phyloP scores from a whole-genome alignment of 2,329 filamentous ascomycete species.

The Leptographium lundbergii region DNA sequence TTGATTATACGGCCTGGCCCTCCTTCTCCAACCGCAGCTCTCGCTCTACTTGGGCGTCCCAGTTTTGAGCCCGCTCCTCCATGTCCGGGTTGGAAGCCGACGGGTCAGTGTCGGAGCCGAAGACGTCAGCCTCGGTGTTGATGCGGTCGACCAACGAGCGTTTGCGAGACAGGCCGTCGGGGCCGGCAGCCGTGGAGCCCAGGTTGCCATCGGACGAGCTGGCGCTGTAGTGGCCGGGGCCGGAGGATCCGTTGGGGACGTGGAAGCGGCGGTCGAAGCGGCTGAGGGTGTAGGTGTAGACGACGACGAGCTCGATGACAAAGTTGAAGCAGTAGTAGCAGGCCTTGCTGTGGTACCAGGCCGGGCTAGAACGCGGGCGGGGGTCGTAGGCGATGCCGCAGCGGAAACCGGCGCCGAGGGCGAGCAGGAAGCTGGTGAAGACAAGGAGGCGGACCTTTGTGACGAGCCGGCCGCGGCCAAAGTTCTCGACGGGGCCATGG shows the following conservation, averaged over 20 bases:
- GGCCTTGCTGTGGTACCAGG: slow-evolving; percentile 58
- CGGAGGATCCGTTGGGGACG: slow-evolving; percentile 56
- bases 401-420: slow-evolving; percentile 58
- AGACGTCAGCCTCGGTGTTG: slow-evolving; percentile 15
- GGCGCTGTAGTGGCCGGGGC: slow-evolving; percentile 36
- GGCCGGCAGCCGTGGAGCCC: background rate
- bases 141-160: slow-evolving; percentile 8
- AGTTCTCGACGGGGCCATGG: slow-evolving; percentile 35
- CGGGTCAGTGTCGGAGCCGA: slow-evolving; percentile 8
- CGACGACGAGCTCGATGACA: slow-evolving; percentile 56
- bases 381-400: slow-evolving; percentile 43
- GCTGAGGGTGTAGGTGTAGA: slow-evolving; percentile 51
- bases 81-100: background rate
- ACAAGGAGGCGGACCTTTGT: slow-evolving; percentile 56
- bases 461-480: slow-evolving; percentile 54
- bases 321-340: slow-evolving; percentile 77
- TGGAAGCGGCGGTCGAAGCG: slow-evolving; percentile 67
- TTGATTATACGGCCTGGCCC: background rate
- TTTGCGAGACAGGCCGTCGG: background rate
- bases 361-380: slow-evolving; percentile 38
- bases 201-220: slow-evolving; percentile 2
- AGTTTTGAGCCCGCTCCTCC: background rate
- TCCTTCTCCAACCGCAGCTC: slow-evolving; percentile 2
- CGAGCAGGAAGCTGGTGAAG: slow-evolving; percentile 44
- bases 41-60: background rate